Evolutionary conservation across 331 rosid species (phyloP), one percentile per base, ranked within the genome.

Genomic region (Malus hybrid): DNA sequence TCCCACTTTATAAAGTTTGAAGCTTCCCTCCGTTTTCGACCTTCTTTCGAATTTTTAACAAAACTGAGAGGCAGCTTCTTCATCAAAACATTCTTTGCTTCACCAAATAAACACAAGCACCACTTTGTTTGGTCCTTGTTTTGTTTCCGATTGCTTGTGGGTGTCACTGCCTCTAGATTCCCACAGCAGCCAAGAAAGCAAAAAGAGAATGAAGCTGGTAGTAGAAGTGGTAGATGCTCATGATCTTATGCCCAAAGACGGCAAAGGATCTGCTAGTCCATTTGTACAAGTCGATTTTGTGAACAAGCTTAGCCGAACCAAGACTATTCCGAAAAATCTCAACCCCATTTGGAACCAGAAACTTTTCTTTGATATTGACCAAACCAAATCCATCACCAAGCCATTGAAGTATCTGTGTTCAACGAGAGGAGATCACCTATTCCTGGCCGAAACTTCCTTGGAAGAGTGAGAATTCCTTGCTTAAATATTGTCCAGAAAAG

Each of bases 221-320:
- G 83, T 83, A 73, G 85, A 87, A 73, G 85, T 86, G 33, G 82
- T 84, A 70, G 84, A 86, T 86, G 90, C 93, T 81, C 87, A 77
- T 81, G 87, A 91, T 85, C 96, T 87, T 80, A 84, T 80, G 85
- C 93, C 92, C 70, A 88, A 77, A 77, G 91, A 86, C 29, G 88
- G 97, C 52, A 88, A 87, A 74, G 93, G 93, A 54, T 89, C 87
- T 69, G 85, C 87, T 6, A 86, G 79, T 80, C 63, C 95, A 73
- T 88, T 85, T 80, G 91, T 88, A 8, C 84, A 83, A 85, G 83
- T 88, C 57, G 87, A 91, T 81, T 83, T 88, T 56, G 87, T 79
- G 71, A 88, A 88, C 80, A 86, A 85, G 74, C 67, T 83, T 44
- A 88, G 89, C 80, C 76, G 83, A 80, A 86, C 84, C 71, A 87